Base-by-base conservation (phyloP, 2,329 filamentous ascomycete species). In the Cercospora berteroae region DNA sequence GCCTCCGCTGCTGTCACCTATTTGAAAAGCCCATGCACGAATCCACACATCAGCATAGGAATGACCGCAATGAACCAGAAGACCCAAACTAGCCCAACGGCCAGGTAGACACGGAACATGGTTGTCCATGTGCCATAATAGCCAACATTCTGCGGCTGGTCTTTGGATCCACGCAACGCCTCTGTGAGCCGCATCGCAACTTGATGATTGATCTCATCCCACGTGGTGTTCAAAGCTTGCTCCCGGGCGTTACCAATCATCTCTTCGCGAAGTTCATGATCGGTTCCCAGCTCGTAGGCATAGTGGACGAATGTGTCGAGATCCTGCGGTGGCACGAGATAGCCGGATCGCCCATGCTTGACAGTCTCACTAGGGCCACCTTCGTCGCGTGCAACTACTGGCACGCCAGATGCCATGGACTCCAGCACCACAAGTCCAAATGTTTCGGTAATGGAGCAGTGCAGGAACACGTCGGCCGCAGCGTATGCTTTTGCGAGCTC, bases 371-470 rank as follows among this genome's bases (percentile, higher is more conserved):
- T 89, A 0, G 89, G 89, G 0, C 89, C 89, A 9, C 89, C 89
- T 74, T 89, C 87, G 72, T 91, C 88, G 56, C 89, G 83, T 2
- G 89, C 89, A 62, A 91, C 82, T 25, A 91, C 89, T 0, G 89
- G 88, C 2, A 92, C 83, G 2, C 88, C 88, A 69, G 88, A 90
- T 0, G 89, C 88, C 88, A 91, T 90, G 3, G 87, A 86, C 77
- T 91, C 89, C 1, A 91, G 80, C 1, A 91, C 89, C 0, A 91
- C 89, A 9, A 91, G 80, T 0, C 89, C 89, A 76, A 91, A 91
- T 0, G 89, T 91, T 77, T 91, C 89, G 0, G 89, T 91, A 66
- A 91, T 81, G 23, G 87, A 91, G 78, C 88, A 90, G 78, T 91
- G 89, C 13, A 91, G 78, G 74, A 91, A 91, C n/a, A 91, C 71